Percentiles rank a stretch among this genome's conserved stretches.
Conservation (phyloP, 75 land plant species). For the Chamaecyparis obtusa region DNA sequence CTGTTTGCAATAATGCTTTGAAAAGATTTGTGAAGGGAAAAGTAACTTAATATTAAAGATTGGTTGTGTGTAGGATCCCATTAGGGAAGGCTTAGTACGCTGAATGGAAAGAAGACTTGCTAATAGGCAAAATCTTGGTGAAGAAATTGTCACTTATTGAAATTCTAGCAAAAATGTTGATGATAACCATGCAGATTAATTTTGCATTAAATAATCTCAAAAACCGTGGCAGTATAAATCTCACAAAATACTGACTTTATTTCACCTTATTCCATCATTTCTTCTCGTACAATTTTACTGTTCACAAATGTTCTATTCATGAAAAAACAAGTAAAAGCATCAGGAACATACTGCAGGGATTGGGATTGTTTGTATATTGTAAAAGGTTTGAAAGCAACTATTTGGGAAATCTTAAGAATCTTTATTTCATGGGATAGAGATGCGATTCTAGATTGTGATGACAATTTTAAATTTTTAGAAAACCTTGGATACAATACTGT, state of each 20-base stretch:
- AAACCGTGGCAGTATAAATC: neutral
- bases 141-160: neutral
- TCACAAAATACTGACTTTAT: neutral
- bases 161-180: neutral
- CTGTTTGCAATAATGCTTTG: neutral
- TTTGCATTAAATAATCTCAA: neutral
- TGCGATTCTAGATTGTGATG: neutral
- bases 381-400: neutral
- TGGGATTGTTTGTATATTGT: too few relatives aligned
- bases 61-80: neutral
- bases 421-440: neutral
- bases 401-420: neutral
- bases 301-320: neutral
- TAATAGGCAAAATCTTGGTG: neutral
- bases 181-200: neutral
- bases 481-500: neutral
- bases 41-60: neutral
- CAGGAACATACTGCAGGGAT: neutral
- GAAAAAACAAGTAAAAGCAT: neutral
- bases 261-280: neutral
- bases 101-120: neutral
- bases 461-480: neutral
- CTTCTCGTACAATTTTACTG: neutral
- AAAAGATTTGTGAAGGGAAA: neutral
- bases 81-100: neutral